Percentiles rank a stretch among this genome's conserved stretches.
These are phyloP conservation scores for Sordariomycetes sp. DNA, from an alignment of 2,329 filamentous ascomycete genomes.

Conservation along the genomic window DNA sequence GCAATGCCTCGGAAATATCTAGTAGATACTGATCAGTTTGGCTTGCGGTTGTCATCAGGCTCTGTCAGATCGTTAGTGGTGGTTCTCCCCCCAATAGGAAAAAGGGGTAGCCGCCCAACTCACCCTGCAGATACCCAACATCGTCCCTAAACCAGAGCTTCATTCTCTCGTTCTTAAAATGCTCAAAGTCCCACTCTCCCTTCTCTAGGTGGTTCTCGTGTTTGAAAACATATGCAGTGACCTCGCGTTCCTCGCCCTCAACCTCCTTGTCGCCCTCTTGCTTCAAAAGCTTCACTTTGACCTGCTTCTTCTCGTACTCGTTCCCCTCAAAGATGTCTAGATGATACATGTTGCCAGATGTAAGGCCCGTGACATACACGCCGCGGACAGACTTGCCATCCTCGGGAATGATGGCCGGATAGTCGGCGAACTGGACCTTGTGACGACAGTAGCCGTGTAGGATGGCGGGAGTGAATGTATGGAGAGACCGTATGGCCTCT, in stretches of 20 bases:
- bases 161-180: conserved; percentile 70
- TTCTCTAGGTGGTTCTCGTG: conserved; percentile 48
- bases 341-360: conserved; percentile 62
- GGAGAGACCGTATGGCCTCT: conserved; percentile 42
- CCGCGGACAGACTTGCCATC: conserved; percentile 56
- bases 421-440: conserved; percentile 62
- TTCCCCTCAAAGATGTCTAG: conserved; percentile 76
- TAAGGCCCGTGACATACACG: conserved; percentile 69
- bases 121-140: conserved; percentile 31
- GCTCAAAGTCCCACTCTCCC: conserved; percentile 79
- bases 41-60: too few species aligned
- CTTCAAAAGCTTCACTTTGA: conserved; percentile 42
- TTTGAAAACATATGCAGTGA: conserved; percentile 59
- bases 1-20: too few species aligned
- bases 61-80: too few species aligned
- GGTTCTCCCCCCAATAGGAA: too few species aligned
- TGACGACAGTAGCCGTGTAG: conserved; percentile 63
- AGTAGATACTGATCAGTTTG: too few species aligned
- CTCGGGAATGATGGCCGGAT: conserved; percentile 65
- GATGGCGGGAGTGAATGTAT: conserved; percentile 63
- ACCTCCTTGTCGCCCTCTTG: conserved; percentile 26
- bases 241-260: conserved; percentile 37
- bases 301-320: conserved; percentile 55
- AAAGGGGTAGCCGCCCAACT: conserved; percentile 5
- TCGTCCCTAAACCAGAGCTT: conserved; percentile 42